These are phyloP conservation scores for Clonostachys byssicola DNA, from an alignment of 2,329 filamentous ascomycete genomes.

Conservation along the genomic window DNA sequence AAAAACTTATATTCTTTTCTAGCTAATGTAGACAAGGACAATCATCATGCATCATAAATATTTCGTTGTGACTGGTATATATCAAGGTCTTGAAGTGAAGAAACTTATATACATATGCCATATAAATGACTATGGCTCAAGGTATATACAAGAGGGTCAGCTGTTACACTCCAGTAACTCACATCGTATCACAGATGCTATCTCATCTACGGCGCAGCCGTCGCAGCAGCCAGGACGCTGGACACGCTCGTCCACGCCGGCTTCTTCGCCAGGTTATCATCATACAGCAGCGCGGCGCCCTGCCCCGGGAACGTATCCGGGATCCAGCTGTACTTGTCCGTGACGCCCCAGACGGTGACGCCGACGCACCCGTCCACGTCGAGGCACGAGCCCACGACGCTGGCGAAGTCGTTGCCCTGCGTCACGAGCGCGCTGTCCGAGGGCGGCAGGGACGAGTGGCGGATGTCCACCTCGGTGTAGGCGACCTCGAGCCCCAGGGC, in stretches of 20 bases:
- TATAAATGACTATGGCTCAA: too few species aligned
- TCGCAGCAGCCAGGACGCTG: conserved; percentile 21
- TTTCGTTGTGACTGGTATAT: too few species aligned
- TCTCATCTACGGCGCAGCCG: conserved; percentile 1
- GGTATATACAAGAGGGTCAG: too few species aligned
- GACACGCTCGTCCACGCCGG: conserved; percentile 31
- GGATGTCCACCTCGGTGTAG: conserved; percentile 59
- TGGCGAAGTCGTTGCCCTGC: conserved; percentile 43
- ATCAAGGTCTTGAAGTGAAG: too few species aligned
- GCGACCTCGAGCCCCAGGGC: conserved; percentile 51
- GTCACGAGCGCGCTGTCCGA: conserved; percentile 29
- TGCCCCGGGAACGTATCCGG: conserved; percentile 29
- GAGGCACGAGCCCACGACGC: conserved; percentile 28
- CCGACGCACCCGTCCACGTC: conserved; percentile 33
- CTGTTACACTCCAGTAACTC: too few species aligned
- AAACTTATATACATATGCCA: too few species aligned
- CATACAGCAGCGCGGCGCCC: conserved; percentile 33
- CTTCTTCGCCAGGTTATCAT: conserved; percentile 29
- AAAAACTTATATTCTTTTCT: too few species aligned
- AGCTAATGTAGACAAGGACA: too few species aligned
- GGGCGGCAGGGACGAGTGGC: conserved; percentile 40
- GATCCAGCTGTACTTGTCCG: conserved; percentile 31
- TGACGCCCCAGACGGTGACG: conserved; percentile 37
- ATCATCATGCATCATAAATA: too few species aligned
- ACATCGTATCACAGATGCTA: not conserved